These are phyloP conservation scores for Bipolaris cookei DNA, from an alignment of 2,329 filamentous ascomycete genomes.

Conservation along the genomic window DNA sequence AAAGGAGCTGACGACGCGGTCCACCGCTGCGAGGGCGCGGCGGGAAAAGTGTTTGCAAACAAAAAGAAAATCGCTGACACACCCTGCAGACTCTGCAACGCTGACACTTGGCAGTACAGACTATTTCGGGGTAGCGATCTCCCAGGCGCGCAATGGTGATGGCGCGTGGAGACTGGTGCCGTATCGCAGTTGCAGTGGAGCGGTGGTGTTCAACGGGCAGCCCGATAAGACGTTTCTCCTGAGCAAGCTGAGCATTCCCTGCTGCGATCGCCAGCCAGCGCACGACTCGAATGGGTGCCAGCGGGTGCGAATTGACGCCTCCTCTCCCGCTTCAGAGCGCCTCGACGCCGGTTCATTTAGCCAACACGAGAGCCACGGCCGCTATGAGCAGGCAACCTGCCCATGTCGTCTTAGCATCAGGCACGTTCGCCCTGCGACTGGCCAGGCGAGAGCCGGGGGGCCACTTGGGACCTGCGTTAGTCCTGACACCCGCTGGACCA, in stretches of 20 bases:
- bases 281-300: conserved; percentile 4
- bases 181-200: conserved; percentile 14
- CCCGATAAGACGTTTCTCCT: conserved; percentile 24
- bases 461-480: conserved; percentile 48
- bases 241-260: conserved; percentile 25
- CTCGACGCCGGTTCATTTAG: conserved; percentile 33
- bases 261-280: conserved; percentile 6
- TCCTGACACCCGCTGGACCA: conserved; percentile 38
- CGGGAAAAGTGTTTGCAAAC: conserved; percentile 17
- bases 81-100: conserved; percentile 30
- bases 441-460: conserved; percentile 31
- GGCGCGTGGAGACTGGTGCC: conserved; percentile 12
- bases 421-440: conserved; percentile 34
- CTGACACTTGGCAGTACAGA: conserved; percentile 17
- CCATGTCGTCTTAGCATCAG: conserved; percentile 37
- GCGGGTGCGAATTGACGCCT: background rate
- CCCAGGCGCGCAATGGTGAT: background rate
- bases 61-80: conserved; percentile 17
- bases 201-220: conserved; percentile 19
- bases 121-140: conserved; percentile 24
- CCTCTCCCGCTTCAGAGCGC: background rate
- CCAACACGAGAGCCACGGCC: conserved; percentile 42
- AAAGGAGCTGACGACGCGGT: background rate
- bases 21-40: background rate
- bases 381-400: conserved; percentile 36